These are phyloP conservation scores for Phytomonas sp. DNA, from an alignment of 208 protist genomes.

Conservation along the genomic window DNA sequence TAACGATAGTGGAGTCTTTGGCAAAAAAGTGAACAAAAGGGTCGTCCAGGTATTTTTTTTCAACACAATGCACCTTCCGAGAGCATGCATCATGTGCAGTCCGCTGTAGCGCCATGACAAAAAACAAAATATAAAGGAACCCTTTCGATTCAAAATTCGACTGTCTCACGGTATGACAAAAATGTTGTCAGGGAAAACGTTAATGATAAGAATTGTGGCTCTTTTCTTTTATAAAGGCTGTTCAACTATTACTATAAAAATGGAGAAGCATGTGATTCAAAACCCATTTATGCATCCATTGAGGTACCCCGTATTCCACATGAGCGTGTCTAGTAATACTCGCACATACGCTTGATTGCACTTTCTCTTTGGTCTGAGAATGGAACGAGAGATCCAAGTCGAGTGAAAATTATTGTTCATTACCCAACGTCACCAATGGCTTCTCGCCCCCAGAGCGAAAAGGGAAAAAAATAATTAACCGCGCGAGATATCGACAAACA, in stretches of 20 bases:
- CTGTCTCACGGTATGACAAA: not conserved
- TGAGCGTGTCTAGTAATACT: not conserved
- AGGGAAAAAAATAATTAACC: not conserved
- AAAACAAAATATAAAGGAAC: slow-evolving; percentile 11
- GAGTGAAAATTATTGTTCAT: not conserved
- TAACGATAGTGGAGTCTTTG: slow-evolving; percentile 78
- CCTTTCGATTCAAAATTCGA: not conserved
- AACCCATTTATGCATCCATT: not conserved
- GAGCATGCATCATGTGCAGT: slow-evolving; percentile 86
- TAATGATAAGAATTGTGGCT: not conserved
- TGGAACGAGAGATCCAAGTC: not conserved
- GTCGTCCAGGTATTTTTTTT: slow-evolving; percentile 79
- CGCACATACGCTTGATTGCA: not conserved
- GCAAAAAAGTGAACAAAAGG: slow-evolving; percentile 76
- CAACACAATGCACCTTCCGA: slow-evolving; percentile 82
- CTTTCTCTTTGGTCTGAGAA: not conserved
- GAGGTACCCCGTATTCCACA: not conserved
- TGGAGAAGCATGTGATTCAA: not conserved
- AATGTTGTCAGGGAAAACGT: not conserved
- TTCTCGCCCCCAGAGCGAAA: not conserved
- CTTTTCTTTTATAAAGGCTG: not conserved
- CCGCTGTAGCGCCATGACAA: slow-evolving; percentile 70
- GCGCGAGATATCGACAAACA: not conserved
- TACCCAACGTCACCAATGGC: not conserved
- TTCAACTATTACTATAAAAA: not conserved